phyloP scores from a whole-genome alignment of 805 yeast genomes.

The Candida tibetensis region DNA sequence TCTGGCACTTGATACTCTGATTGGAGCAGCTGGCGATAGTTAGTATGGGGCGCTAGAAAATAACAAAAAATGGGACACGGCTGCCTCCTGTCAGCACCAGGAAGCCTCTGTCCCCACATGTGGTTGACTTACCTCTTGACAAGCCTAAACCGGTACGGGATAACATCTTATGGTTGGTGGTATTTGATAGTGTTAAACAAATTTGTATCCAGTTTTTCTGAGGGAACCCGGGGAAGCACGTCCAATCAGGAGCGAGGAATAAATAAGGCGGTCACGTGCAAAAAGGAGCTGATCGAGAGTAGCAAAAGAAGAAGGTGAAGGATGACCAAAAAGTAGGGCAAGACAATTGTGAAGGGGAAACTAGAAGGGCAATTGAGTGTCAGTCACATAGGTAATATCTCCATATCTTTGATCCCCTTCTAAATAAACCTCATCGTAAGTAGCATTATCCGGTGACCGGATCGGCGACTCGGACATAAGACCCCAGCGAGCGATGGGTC shows the following conservation, averaged over 20 bases:
- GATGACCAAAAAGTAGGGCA: no score
- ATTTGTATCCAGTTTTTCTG: slow-evolving; percentile 1
- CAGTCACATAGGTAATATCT: no score
- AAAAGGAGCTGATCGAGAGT: slow-evolving; percentile 2
- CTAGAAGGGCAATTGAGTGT: no score
- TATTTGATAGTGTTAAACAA: slow-evolving; percentile 1
- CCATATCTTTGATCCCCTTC: no score
- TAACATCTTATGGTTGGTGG: slow-evolving; percentile 21
- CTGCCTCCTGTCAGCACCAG: no score
- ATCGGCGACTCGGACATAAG: no score
- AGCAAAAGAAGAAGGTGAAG: no score
- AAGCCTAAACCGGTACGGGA: slow-evolving; percentile 34
- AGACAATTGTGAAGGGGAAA: no score
- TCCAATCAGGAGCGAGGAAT: slow-evolving; percentile 9
- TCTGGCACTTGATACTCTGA: slow-evolving; percentile 8
- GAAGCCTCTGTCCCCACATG: not conserved
- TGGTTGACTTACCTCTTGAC: slow-evolving; percentile 22
- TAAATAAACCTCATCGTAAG: no score
- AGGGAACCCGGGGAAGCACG: slow-evolving; percentile 9
- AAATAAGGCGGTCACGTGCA: slow-evolving; percentile 9
- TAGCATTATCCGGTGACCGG: no score
- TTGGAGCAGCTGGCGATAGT: slow-evolving; percentile 14
- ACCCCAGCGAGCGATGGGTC: no score
- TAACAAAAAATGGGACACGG: not conserved
- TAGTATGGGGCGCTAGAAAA: slow-evolving; percentile 11